phyloP scores from a whole-genome alignment of 306 rosid genomes.

The Delonix regia region DNA sequence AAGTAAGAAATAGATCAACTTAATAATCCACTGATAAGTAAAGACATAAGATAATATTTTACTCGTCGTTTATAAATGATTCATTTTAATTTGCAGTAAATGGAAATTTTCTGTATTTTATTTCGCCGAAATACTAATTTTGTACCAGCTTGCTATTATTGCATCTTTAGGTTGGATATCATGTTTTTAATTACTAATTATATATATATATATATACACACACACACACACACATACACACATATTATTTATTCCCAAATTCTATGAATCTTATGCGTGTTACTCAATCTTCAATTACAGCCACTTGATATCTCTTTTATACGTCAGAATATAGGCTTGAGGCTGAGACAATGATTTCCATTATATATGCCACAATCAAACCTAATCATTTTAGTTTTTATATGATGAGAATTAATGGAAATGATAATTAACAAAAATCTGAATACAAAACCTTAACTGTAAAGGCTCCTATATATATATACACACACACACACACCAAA shows the following conservation, averaged over 20 bases:
- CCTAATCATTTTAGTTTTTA: conserved; percentile 30
- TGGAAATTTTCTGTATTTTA: conserved; percentile 1
- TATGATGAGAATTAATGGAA: background rate
- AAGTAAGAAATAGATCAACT: no score
- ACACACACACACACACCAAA: background rate
- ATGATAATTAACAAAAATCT: background rate
- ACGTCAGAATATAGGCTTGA: background rate
- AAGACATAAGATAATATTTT: no score
- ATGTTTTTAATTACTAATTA: no score
- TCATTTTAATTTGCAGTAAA: conserved; percentile 3
- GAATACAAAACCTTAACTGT: background rate
- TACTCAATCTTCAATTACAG: conserved; percentile 22
- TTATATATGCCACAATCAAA: conserved; percentile 5
- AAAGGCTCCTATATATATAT: background rate
- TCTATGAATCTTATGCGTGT: conserved; percentile 32
- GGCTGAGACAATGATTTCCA: conserved; percentile 11
- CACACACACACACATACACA: no score
- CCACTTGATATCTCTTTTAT: conserved; percentile 1
- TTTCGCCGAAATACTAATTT: background rate
- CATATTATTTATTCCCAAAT: background rate
- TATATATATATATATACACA: no score
- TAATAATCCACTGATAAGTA: no score
- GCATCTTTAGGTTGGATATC: background rate
- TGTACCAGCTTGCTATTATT: background rate
- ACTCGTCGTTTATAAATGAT: background rate